Percentiles rank a stretch among this genome's conserved stretches.
phyloP scores from a whole-genome alignment of 306 rosid species.

The Bauhinia variegata region DNA sequence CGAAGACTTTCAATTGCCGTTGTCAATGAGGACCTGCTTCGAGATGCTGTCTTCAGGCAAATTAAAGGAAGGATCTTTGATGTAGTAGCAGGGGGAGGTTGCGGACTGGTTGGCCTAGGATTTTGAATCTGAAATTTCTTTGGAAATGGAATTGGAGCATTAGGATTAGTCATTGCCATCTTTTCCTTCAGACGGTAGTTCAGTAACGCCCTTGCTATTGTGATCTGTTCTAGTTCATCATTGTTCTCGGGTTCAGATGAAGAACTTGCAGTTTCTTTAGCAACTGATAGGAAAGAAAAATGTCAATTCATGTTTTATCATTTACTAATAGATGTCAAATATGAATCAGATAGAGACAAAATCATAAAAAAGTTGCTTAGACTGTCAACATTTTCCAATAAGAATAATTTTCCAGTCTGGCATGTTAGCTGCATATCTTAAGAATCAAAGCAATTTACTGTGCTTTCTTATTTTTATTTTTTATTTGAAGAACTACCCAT shows the following conservation, averaged over 20 bases:
- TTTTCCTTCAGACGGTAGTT: constrained; percentile 85
- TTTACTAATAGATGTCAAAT: neutral
- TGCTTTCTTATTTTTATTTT: too few relatives aligned
- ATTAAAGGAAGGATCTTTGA: constrained; percentile 93
- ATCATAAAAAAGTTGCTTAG: neutral
- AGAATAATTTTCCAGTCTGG: neutral
- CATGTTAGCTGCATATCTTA: constrained; percentile 2
- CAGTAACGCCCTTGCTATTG: constrained; percentile 80
- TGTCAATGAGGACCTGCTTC: constrained; percentile 48
- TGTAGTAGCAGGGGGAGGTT: constrained; percentile 63
- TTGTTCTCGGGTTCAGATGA: constrained; percentile 73
- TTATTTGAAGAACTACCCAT: too few relatives aligned
- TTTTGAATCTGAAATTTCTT: constrained; percentile 67
- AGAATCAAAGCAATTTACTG: neutral
- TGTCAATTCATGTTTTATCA: constrained; percentile 22
- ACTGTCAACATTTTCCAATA: neutral
- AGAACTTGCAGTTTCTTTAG: constrained; percentile 46
- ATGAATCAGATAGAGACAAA: neutral
- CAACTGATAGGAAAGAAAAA: constrained; percentile 63
- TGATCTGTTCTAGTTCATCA: constrained; percentile 94
- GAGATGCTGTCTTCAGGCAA: constrained; percentile 63
- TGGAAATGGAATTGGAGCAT: constrained; percentile 71
- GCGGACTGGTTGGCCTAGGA: constrained; percentile 90
- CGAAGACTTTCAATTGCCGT: constrained; percentile 48
- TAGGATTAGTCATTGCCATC: constrained; percentile 65